Conservation (phyloP, 2,329 filamentous ascomycete species). For the Dothiorella sarmentorum region DNA sequence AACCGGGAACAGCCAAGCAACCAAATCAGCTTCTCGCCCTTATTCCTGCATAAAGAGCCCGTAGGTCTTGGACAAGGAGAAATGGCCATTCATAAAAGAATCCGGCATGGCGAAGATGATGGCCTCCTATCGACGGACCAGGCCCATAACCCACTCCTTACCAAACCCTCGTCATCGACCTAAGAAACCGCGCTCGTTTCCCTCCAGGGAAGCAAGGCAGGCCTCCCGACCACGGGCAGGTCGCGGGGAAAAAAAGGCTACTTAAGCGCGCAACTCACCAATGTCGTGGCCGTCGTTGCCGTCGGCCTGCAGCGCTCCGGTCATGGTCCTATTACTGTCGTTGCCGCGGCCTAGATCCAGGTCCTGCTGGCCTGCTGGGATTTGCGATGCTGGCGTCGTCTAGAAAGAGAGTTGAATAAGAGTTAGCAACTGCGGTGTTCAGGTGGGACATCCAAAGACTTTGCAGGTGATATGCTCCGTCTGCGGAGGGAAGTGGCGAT, state of each 20-base stretch:
- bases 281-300: constrained; percentile 11
- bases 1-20: not conserved
- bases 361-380: constrained; percentile 13
- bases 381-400: constrained; percentile 6
- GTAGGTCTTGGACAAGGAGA: constrained; percentile 1
- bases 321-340: constrained; percentile 8
- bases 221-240: not conserved
- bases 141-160: too few species aligned
- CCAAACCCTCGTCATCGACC: not conserved
- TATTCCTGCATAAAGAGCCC: not conserved
- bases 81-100: not conserved
- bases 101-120: not conserved
- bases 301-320: constrained; percentile 15
- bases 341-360: constrained; percentile 14
- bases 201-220: not conserved
- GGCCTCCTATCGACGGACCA: too few species aligned
- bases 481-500: not conserved
- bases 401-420: not conserved
- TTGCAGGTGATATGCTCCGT: constrained; percentile 13
- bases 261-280: constrained; percentile 18
- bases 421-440: constrained; percentile 3
- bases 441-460: constrained; percentile 10
- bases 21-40: constrained; percentile 9
- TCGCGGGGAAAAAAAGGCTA: not conserved
- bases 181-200: not conserved